phyloP scores from a whole-genome alignment of 1,284 basidiomycete genomes.

The Malassezia slooffiae region DNA sequence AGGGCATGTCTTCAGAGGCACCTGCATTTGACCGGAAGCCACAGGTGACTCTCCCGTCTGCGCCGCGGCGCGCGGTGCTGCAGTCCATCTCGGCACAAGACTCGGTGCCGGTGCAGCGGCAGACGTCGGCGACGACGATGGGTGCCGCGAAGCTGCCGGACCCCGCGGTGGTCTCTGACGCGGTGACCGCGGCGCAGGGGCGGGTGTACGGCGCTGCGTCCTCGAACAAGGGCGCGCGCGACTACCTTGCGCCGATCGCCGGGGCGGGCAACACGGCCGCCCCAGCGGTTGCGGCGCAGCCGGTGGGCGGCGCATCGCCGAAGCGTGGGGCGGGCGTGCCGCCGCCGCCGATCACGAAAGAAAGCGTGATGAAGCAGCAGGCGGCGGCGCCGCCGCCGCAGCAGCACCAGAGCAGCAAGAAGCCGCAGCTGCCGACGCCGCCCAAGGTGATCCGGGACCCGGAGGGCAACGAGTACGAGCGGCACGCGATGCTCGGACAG shows the following conservation, averaged over 20 bases:
- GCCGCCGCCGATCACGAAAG: constrained; percentile 8
- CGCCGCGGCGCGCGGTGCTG: constrained; percentile 13
- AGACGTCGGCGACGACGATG: not conserved
- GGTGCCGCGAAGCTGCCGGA: not conserved
- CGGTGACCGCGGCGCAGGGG: no score
- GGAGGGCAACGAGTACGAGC: constrained; percentile 24
- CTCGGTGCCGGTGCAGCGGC: constrained; percentile 14
- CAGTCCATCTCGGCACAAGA: constrained; percentile 15
- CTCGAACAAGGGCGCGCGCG: constrained; percentile 7
- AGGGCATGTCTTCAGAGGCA: constrained; percentile 11
- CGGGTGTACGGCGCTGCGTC: not conserved
- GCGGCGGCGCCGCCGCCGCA: no score
- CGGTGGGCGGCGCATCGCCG: constrained; percentile 3
- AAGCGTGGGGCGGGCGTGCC: constrained; percentile 4
- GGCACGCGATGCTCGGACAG: constrained; percentile 39
- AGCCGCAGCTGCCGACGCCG: constrained; percentile 34
- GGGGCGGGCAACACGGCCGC: constrained; percentile 7
- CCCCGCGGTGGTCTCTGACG: not conserved
- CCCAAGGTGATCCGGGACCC: constrained; percentile 37
- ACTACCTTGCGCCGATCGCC: constrained; percentile 9
- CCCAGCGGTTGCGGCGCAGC: constrained; percentile 1
- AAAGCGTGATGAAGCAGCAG: not conserved
- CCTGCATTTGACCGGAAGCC: constrained; percentile 1
- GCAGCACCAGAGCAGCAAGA: constrained; percentile 17
- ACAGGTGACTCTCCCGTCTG: constrained; percentile 3